Evolutionary conservation across 805 yeast genomes (phyloP).

Genomic region (Saturnispora besseyi): DNA sequence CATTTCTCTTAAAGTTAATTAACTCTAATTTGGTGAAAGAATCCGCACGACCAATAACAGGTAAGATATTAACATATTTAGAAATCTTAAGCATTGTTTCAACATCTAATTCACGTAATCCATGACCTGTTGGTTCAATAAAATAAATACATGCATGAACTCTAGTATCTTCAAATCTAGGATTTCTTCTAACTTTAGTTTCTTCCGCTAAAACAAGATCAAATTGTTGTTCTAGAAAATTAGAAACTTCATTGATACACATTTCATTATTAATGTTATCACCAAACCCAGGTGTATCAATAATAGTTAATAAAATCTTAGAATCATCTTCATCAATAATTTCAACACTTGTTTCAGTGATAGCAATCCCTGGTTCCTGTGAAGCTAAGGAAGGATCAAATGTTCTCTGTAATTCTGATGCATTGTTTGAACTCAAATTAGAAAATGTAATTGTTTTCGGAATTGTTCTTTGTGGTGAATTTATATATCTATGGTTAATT

Average conservation of each 20-base stretch:
- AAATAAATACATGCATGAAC: constrained; percentile 69
- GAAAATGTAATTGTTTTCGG: constrained; percentile 50
- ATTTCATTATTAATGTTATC: constrained; percentile 52
- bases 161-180: constrained; percentile 68
- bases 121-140: constrained; percentile 70
- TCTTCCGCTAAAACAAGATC: constrained; percentile 78
- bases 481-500: constrained; percentile 48
- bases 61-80: constrained; percentile 65
- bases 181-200: constrained; percentile 78
- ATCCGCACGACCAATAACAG: constrained; percentile 64
- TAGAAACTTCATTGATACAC: constrained; percentile 57
- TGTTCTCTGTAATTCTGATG: constrained; percentile 46
- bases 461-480: constrained; percentile 27
- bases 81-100: constrained; percentile 62
- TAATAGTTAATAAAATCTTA: constrained; percentile 43
- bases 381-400: constrained; percentile 55
- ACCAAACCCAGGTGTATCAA: constrained; percentile 56
- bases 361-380: constrained; percentile 67
- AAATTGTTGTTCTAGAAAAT: constrained; percentile 66
- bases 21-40: constrained; percentile 58
- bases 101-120: constrained; percentile 65
- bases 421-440: constrained; percentile 48
- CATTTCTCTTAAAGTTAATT: constrained; percentile 46
- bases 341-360: constrained; percentile 58
- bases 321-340: constrained; percentile 53